These are phyloP conservation scores for Geosmithia morbida DNA, from an alignment of 2,329 filamentous ascomycete genomes.

Conservation along the genomic window DNA sequence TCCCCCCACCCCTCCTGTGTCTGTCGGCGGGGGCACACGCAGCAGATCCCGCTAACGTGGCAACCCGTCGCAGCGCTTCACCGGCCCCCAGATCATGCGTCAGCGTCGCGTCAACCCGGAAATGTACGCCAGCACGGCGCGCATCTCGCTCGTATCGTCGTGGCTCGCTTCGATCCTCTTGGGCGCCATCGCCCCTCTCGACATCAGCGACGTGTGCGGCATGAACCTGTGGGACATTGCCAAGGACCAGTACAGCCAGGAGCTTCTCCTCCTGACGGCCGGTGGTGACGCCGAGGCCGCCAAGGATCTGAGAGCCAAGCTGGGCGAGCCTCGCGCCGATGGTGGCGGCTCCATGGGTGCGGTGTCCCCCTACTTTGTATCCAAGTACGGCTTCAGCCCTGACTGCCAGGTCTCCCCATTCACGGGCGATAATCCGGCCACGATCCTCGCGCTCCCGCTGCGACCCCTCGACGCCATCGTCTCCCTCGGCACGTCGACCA, in stretches of 20 bases:
- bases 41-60: constrained; percentile 3
- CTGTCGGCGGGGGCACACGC: no score
- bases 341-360: constrained; percentile 66
- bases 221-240: constrained; percentile 95
- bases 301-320: constrained; percentile 55
- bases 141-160: constrained; percentile 89
- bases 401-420: constrained; percentile 72
- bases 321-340: constrained; percentile 67
- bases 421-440: constrained; percentile 92
- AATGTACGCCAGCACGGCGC: constrained; percentile 64
- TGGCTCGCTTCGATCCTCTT: constrained; percentile 87
- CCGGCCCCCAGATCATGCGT: constrained; percentile 88
- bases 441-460: constrained; percentile 81
- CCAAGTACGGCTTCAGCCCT: constrained; percentile 60
- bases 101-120: constrained; percentile 69
- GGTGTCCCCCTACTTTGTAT: constrained; percentile 66
- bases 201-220: constrained; percentile 88
- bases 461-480: constrained; percentile 86
- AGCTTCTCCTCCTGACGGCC: constrained; percentile 61
- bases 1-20: constrained; percentile 4
- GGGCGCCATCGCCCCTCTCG: constrained; percentile 72
- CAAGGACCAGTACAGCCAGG: constrained; percentile 56
- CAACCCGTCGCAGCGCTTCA: constrained; percentile 55
- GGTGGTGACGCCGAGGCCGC: constrained; percentile 43
- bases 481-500: constrained; percentile 86